Evolutionary conservation across 2,329 filamentous ascomycete species (phyloP).

Genomic region (Juglanconis oblonga): DNA sequence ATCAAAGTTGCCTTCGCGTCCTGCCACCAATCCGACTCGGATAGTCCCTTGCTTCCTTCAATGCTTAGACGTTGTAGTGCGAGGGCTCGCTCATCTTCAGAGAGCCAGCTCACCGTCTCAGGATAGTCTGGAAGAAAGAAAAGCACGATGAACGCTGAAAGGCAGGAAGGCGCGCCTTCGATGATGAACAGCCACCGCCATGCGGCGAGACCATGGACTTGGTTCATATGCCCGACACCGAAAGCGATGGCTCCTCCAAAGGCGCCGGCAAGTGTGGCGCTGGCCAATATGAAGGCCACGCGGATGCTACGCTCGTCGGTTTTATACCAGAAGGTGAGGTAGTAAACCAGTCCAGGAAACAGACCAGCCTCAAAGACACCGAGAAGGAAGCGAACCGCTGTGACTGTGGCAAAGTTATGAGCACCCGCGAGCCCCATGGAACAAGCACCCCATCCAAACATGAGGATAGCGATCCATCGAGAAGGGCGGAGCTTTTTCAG

Average conservation of each 20-base stretch:
- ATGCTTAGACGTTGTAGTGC: conserved; percentile 37
- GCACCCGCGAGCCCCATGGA: conserved; percentile 65
- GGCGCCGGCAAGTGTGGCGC: conserved; percentile 65
- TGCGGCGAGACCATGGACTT: conserved; percentile 48
- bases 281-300: conserved; percentile 67
- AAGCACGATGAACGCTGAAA: conserved; percentile 54
- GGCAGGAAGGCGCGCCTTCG: conserved; percentile 38
- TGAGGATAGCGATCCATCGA: conserved; percentile 62
- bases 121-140: conserved; percentile 64
- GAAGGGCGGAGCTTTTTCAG: conserved; percentile 60
- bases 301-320: conserved; percentile 66
- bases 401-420: conserved; percentile 58
- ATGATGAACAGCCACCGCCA: conserved; percentile 69
- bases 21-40: conserved; percentile 58
- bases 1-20: conserved; percentile 68
- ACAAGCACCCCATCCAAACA: conserved; percentile 62
- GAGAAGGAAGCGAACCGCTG: conserved; percentile 63
- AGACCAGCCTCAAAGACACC: conserved; percentile 68
- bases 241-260: conserved; percentile 70
- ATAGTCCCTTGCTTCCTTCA: conserved; percentile 51
- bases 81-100: conserved; percentile 55
- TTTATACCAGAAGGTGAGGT: conserved; percentile 71
- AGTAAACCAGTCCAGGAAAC: conserved; percentile 49
- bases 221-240: conserved; percentile 67
- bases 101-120: conserved; percentile 61